A percentile compares a stretch with the other conserved stretches of the same genome.
phyloP scores from a whole-genome alignment of 176 grass and related monocot genomes.

The Oryza australiensis region DNA sequence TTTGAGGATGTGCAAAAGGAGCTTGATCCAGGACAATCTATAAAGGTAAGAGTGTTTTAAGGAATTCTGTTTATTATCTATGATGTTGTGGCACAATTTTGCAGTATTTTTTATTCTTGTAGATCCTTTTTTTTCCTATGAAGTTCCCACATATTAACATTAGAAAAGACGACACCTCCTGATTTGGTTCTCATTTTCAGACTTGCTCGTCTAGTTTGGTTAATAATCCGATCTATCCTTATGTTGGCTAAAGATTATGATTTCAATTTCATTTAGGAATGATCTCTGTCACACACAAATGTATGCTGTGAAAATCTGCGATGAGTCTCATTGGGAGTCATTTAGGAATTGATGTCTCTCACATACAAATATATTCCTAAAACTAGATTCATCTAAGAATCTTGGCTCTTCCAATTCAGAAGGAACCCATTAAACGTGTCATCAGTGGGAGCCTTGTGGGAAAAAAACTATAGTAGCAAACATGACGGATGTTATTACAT shows the following conservation, averaged over 20 bases:
- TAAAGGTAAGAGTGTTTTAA: slow-evolving; percentile 24
- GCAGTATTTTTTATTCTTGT: neutral
- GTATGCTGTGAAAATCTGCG: neutral
- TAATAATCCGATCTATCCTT: neutral
- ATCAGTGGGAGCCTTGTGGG: neutral
- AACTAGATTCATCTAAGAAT: neutral
- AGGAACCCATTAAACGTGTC: neutral
- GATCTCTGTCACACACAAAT: no score
- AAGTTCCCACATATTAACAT: neutral
- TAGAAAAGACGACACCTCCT: no score
- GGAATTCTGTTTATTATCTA: neutral
- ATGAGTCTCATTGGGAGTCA: neutral
- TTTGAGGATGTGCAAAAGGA: neutral
- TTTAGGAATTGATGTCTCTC: neutral
- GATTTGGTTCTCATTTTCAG: neutral
- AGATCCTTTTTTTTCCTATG: neutral
- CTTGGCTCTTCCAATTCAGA: neutral
- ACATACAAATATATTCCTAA: neutral
- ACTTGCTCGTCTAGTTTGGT: neutral
- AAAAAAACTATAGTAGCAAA: neutral
- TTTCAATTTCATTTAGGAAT: neutral
- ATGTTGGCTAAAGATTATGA: neutral
- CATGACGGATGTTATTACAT: neutral
- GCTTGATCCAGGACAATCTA: neutral
- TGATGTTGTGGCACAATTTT: neutral